Percentiles rank a stretch among this genome's conserved stretches.
Evolutionary conservation across 306 rosid genomes (phyloP).

Genomic region (Arachis hypogaea): DNA sequence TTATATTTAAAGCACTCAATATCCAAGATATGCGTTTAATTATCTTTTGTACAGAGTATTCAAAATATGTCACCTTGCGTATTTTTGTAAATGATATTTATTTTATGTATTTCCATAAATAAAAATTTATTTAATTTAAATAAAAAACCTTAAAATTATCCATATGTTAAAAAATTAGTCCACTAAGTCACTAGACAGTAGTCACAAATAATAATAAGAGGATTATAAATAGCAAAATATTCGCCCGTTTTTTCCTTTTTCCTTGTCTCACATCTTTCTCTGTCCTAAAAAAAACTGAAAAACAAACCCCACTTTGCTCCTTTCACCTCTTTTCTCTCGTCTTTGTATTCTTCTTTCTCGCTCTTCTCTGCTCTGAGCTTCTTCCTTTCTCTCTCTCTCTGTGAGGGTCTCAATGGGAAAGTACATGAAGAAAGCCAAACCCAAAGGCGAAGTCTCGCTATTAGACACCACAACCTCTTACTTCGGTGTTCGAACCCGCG

Average conservation of each 20-base stretch:
- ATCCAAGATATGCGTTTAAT: too few species aligned
- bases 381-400: background rate
- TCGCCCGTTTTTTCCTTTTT: background rate
- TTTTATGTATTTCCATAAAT: too few species aligned
- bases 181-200: too few species aligned
- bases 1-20: too few species aligned
- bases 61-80: too few species aligned
- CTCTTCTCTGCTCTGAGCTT: too few species aligned
- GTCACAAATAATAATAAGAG: too few species aligned
- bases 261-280: background rate
- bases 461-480: slow-evolving; percentile 54
- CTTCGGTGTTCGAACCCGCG: slow-evolving; percentile 87
- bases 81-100: too few species aligned
- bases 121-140: too few species aligned
- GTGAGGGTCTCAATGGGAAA: slow-evolving; percentile 61
- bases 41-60: too few species aligned
- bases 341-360: background rate
- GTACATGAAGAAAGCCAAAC: slow-evolving; percentile 84
- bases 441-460: slow-evolving; percentile 59
- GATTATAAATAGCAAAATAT: slow-evolving; percentile 29
- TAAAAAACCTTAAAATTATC: too few species aligned
- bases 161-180: too few species aligned
- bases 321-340: background rate
- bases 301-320: background rate
- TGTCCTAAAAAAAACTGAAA: slow-evolving; percentile 21